phyloP scores from a whole-genome alignment of 192 early-diverging fungal genomes.

The Chytriomyces confervae region DNA sequence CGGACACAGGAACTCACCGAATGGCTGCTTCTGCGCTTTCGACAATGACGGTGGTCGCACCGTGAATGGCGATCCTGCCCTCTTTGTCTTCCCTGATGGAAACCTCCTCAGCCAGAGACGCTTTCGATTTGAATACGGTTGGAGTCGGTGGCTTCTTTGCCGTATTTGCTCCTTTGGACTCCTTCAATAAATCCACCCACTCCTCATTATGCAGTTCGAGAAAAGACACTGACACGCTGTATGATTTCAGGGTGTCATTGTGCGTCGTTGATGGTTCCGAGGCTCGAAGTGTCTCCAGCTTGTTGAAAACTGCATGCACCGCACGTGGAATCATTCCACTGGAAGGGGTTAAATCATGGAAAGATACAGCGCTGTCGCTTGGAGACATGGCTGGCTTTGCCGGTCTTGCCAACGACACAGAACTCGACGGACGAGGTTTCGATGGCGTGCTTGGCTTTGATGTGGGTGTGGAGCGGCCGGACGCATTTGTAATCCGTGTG shows the following conservation, averaged over 20 bases:
- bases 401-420: neutral
- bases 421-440: neutral
- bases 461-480: neutral
- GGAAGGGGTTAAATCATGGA: neutral
- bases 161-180: neutral
- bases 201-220: slow-evolving; percentile 98
- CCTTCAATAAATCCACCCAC: slow-evolving; percentile 82
- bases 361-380: neutral
- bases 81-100: slow-evolving; percentile 82
- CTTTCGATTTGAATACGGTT: neutral
- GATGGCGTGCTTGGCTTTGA: neutral
- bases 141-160: neutral
- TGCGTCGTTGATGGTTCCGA: neutral
- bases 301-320: slow-evolving; percentile 31
- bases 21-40: slow-evolving; percentile 30
- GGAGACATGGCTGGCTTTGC: neutral
- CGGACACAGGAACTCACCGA: neutral
- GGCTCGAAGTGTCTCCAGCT: neutral
- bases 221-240: slow-evolving; percentile 76
- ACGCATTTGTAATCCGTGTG: neutral
- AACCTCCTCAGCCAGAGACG: slow-evolving; percentile 31
- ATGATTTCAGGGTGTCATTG: neutral
- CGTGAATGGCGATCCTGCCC: slow-evolving; percentile 80
- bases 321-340: slow-evolving; percentile 42
- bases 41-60: slow-evolving; percentile 69